Conservation (phyloP, 179 eudicot species). For the Camellia oleifera region DNA sequence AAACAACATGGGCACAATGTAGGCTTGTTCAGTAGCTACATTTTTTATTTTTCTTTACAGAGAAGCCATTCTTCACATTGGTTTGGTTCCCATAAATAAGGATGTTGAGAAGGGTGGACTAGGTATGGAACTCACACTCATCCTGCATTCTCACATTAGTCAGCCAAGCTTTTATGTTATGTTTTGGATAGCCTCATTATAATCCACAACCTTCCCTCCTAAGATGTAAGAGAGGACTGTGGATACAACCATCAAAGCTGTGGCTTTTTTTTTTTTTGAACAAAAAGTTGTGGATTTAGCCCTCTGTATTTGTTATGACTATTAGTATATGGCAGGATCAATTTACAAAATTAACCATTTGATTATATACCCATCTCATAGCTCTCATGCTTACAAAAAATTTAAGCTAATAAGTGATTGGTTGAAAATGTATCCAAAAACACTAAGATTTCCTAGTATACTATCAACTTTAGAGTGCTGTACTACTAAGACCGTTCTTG, state of each 20-base stretch:
- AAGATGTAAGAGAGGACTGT: background rate
- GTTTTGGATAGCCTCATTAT: background rate
- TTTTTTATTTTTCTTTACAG: background rate
- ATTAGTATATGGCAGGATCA: background rate
- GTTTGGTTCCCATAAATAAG: background rate
- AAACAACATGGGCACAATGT: background rate
- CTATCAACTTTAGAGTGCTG: background rate
- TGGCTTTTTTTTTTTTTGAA: background rate
- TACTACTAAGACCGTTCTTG: background rate
- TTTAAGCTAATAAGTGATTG: background rate
- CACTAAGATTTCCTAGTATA: background rate
- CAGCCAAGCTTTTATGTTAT: background rate
- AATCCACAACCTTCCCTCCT: background rate
- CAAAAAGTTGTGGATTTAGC: background rate
- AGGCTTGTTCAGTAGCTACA: conserved; percentile 8
- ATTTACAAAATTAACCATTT: background rate
- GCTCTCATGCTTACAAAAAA: background rate
- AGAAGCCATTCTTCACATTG: background rate
- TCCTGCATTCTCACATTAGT: background rate
- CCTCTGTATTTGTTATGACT: background rate
- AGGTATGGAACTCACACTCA: background rate
- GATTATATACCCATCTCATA: background rate
- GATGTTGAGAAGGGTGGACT: background rate
- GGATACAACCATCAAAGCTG: background rate
- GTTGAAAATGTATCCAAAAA: background rate